Base-by-base conservation (phyloP, 179 eudicot species). In the Carnegiea gigantea region DNA sequence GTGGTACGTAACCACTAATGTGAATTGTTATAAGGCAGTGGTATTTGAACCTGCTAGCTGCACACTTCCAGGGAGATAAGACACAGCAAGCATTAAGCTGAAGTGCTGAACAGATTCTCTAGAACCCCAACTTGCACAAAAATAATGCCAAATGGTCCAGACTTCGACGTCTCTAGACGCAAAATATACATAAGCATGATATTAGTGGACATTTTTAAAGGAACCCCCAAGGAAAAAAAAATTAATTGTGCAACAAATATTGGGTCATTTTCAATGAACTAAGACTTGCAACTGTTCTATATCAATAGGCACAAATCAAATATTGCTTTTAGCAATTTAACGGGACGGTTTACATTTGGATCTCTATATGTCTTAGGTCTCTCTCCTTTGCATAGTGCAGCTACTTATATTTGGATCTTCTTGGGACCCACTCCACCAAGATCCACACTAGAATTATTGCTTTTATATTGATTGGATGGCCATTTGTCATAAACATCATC, bases 231-330 rank as follows among this genome's bases (percentile, higher is more conserved):
- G 28, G 5, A 51, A 15, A 64, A 24, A 53, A 20, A 51, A 9
- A 54, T 28, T 23, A 78, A 78, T 20, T 33, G 21, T 70, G 48
- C 24, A 68, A 74, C 44, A 51, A 82, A 85, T 73, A 44, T 75
- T 59, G 53, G 60, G 87, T 91, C 89, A 80, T 88, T 86, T 57
- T 86, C 88, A 80, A 48, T 82, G 79, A 83, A 83, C 65, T 73
- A 81, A 83, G 86, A 70, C 78, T 78, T 78, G 3, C 77, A 70
- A 62, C 65, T 76, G 84, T 73, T 6, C 77, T 54, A 76, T 74
- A 84, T 80, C 76, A 74, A 68, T 44, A 67, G 76, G 82, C 72
- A 70, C 79, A 59, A 17, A 71, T 17, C 73, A 76, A 86, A 82
- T 36, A 77, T 76, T 79, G 75, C 85, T 90, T 78, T 83, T 87